These are phyloP conservation scores for Ceratocystis variospora DNA, from an alignment of 2,329 filamentous ascomycete species.

Conservation along the genomic window DNA sequence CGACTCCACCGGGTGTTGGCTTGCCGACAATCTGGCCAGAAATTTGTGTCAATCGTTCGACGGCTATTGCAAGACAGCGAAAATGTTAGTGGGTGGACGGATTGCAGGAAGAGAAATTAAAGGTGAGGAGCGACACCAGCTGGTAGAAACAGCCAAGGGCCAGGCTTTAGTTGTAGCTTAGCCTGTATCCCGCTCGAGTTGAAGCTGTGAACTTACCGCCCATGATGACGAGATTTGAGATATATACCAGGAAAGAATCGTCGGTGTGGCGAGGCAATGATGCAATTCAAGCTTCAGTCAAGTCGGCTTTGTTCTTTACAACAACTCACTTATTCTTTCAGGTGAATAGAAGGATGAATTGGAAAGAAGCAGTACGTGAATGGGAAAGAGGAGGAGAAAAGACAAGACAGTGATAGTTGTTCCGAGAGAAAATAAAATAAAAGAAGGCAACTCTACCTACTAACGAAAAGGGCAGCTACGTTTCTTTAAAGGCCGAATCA, in stretches of 20 bases:
- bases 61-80: slow-evolving; percentile 29
- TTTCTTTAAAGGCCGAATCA: too few species aligned
- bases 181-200: not conserved
- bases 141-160: too few species aligned
- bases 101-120: not conserved
- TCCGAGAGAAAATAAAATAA: not conserved
- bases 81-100: not conserved
- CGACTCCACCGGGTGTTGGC: slow-evolving; percentile 37
- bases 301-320: too few species aligned
- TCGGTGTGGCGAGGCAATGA: too few species aligned
- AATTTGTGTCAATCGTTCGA: slow-evolving; percentile 46
- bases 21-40: slow-evolving; percentile 51
- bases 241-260: not conserved
- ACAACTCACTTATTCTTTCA: too few species aligned
- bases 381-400: too few species aligned
- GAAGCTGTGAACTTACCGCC: slow-evolving; percentile 12
- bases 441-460: not conserved
- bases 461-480: too few species aligned
- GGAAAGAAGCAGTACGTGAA: too few species aligned
- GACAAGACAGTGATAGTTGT: not conserved
- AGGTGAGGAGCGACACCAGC: not conserved
- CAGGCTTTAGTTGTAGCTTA: too few species aligned
- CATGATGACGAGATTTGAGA: slow-evolving; percentile 1
- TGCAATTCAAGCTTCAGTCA: too few species aligned
- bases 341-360: too few species aligned